phyloP scores from a whole-genome alignment of 2,329 filamentous ascomycete species.

The Cordyceps farinosa region DNA sequence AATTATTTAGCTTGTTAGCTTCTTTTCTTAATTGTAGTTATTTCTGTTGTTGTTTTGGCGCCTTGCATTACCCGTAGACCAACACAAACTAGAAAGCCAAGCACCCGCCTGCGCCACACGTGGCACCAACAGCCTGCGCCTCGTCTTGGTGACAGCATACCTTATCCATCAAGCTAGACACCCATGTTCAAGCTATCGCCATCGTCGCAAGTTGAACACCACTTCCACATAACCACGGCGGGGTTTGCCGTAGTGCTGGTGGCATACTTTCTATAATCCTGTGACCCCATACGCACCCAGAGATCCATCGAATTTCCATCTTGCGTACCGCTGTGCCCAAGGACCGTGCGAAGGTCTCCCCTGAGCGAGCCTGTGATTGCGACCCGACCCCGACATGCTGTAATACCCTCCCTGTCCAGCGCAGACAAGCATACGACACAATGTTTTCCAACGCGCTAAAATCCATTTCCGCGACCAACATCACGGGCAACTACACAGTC shows the following conservation, averaged over 20 bases:
- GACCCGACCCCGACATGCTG: constrained; percentile 17
- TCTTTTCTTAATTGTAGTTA: neutral
- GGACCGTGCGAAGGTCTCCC: neutral
- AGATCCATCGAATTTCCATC: neutral
- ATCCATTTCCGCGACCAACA: constrained; percentile 86
- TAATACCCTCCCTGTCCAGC: neutral
- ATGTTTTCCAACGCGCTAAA: constrained; percentile 96
- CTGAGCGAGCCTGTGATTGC: constrained; percentile 15
- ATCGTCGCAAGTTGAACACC: constrained; percentile 6
- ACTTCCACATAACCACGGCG: neutral
- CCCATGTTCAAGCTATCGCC: constrained; percentile 14
- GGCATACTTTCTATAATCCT: neutral
- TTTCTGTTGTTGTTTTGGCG: neutral
- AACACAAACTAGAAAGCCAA: neutral
- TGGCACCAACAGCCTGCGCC: constrained; percentile 11
- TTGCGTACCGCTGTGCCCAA: neutral
- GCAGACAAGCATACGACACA: constrained; percentile 30
- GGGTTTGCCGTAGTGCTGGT: neutral
- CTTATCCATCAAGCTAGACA: neutral
- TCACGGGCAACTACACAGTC: constrained; percentile 85
- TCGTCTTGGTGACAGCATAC: neutral
- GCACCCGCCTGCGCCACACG: constrained; percentile 9
- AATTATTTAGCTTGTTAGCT: too few relatives aligned
- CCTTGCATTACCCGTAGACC: neutral
- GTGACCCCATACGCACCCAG: neutral